Conservation (phyloP, 306 rosid species). For the Malus fusca region DNA sequence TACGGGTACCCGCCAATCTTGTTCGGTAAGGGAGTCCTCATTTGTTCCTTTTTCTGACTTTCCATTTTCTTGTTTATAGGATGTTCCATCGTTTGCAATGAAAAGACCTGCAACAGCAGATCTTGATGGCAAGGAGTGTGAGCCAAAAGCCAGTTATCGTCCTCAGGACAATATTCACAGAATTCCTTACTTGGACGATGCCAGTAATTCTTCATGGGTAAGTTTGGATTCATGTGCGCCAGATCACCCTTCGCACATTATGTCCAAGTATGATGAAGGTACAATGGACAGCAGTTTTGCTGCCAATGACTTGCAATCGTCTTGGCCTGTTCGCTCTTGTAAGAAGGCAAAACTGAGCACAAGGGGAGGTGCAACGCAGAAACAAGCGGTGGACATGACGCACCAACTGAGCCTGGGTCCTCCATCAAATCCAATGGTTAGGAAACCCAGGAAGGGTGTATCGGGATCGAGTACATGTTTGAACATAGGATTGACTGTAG, state of each 20-base stretch:
- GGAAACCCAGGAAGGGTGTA: slow-evolving; percentile 42
- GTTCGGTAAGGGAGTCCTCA: not conserved
- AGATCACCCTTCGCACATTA: slow-evolving; percentile 20
- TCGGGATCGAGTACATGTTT: slow-evolving; percentile 31
- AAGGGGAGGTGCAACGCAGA: slow-evolving; percentile 24
- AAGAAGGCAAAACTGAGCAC: slow-evolving; percentile 25
- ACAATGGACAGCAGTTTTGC: slow-evolving; percentile 13
- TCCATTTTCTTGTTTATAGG: slow-evolving; percentile 35
- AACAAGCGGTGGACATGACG: slow-evolving; percentile 18
- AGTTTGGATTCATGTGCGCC: slow-evolving; percentile 53
- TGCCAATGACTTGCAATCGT: slow-evolving; percentile 20
- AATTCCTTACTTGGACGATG: slow-evolving; percentile 33
- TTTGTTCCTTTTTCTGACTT: not conserved
- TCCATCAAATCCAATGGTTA: slow-evolving; percentile 20
- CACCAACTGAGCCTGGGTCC: slow-evolving; percentile 40
- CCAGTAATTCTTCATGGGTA: slow-evolving; percentile 51
- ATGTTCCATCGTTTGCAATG: slow-evolving; percentile 16
- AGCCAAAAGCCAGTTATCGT: slow-evolving; percentile 23
- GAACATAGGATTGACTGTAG: slow-evolving; percentile 33
- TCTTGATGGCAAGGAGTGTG: slow-evolving; percentile 17
- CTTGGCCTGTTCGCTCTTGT: slow-evolving; percentile 24
- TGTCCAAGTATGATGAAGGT: slow-evolving; percentile 9
- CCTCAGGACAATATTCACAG: slow-evolving; percentile 24
- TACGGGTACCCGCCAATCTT: too few relatives aligned
- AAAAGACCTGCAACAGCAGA: slow-evolving; percentile 7